A percentile compares a stretch with the other conserved stretches of the same genome.
These are phyloP conservation scores for Cucurbita argyrosperma DNA, from an alignment of 306 rosid species.

Conservation along the genomic window DNA sequence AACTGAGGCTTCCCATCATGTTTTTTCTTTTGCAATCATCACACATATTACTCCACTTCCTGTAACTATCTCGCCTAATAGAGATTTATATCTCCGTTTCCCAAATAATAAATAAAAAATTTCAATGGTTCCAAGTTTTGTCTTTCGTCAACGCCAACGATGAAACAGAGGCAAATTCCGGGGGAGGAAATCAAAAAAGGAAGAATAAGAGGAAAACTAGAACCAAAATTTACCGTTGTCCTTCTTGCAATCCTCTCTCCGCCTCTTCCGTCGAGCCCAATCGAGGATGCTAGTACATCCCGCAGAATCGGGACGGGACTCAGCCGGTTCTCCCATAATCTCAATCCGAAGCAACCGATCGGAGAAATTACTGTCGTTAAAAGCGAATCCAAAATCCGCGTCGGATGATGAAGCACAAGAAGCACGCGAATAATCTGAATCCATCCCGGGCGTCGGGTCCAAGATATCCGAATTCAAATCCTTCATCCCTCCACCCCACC, in stretches of 20 bases:
- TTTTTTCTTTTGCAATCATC: not conserved
- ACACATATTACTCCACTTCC: not conserved
- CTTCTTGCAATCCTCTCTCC: slow-evolving; percentile 72
- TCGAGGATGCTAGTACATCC: slow-evolving; percentile 55
- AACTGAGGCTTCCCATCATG: not conserved
- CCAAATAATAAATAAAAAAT: too few species aligned
- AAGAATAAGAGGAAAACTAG: not conserved
- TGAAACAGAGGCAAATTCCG: not conserved
- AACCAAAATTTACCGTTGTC: slow-evolving; percentile 31
- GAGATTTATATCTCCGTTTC: too few species aligned
- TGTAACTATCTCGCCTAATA: too few species aligned
- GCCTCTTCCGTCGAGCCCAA: slow-evolving; percentile 90
- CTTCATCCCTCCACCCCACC: slow-evolving; percentile 11
- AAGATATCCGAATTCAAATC: slow-evolving; percentile 57
- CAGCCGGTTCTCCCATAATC: slow-evolving; percentile 47
- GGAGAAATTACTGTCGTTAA: slow-evolving; percentile 91
- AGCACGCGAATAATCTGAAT: slow-evolving; percentile 37
- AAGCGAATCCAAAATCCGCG: slow-evolving; percentile 83
- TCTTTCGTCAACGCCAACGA: not conserved
- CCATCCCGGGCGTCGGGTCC: slow-evolving; percentile 61
- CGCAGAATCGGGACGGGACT: slow-evolving; percentile 36
- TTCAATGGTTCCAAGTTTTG: not conserved
- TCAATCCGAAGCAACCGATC: slow-evolving; percentile 82
- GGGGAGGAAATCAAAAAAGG: not conserved
- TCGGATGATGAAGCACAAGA: slow-evolving; percentile 34